Evolutionary conservation across 2,329 filamentous ascomycete genomes (phyloP).

Genomic region (Nannizzia gypsea): DNA sequence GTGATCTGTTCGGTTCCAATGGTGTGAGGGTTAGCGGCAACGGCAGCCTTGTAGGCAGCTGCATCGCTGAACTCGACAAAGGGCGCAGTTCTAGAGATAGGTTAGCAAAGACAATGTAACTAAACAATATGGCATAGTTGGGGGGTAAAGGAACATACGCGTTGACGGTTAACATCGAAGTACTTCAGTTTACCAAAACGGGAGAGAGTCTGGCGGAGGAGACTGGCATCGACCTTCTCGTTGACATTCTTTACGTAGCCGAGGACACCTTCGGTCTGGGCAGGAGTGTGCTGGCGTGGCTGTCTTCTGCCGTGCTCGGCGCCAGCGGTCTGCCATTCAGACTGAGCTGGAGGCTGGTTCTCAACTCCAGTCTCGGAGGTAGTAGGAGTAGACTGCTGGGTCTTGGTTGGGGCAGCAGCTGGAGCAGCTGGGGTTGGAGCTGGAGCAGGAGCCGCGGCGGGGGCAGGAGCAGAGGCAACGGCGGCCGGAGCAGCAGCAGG

Average conservation of each 20-base stretch:
- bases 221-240: slow-evolving; percentile 66
- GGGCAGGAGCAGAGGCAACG: slow-evolving; percentile 23
- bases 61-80: slow-evolving; percentile 84
- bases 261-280: slow-evolving; percentile 54
- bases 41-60: slow-evolving; percentile 71
- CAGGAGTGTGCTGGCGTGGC: slow-evolving; percentile 57
- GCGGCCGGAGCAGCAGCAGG: slow-evolving; percentile 21
- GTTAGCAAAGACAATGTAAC: slow-evolving; percentile 14
- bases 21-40: slow-evolving; percentile 71
- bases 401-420: slow-evolving; percentile 22
- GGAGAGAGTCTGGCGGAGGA: slow-evolving; percentile 58
- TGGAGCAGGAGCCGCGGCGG: slow-evolving; percentile 23
- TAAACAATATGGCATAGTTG: neutral
- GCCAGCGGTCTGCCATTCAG: slow-evolving; percentile 82
- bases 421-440: slow-evolving; percentile 30
- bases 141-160: slow-evolving; percentile 48
- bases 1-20: slow-evolving; percentile 71
- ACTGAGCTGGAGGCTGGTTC: slow-evolving; percentile 53
- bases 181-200: slow-evolving; percentile 55
- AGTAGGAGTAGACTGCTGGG: slow-evolving; percentile 24
- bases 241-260: slow-evolving; percentile 95
- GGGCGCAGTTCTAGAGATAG: slow-evolving; percentile 64
- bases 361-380: slow-evolving; percentile 57
- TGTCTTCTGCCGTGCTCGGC: slow-evolving; percentile 70
- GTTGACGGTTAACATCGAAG: slow-evolving; percentile 54